Percentiles rank a stretch among this genome's conserved stretches.
phyloP scores from a whole-genome alignment of 208 protist genomes.

The Endotrypanum monterogeii region DNA sequence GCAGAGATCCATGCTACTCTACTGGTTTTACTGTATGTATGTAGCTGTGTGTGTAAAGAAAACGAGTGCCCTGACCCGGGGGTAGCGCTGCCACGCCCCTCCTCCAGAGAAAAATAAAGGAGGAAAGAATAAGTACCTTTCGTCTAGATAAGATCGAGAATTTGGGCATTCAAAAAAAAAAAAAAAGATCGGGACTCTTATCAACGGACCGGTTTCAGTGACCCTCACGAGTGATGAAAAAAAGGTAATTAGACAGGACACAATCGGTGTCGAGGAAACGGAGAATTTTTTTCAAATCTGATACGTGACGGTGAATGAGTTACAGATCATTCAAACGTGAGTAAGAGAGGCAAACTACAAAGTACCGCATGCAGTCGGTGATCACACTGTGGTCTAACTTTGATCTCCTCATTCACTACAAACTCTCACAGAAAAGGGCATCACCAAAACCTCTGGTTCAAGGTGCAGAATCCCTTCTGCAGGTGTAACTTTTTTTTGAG shows the following conservation, averaged over 20 bases:
- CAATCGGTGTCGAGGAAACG: background rate
- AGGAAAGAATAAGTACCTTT: background rate
- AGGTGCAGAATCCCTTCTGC: background rate
- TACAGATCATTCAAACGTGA: conserved; percentile 1
- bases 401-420: background rate
- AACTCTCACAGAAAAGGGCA: background rate
- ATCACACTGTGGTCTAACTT: background rate
- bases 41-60: background rate
- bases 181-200: background rate
- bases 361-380: background rate
- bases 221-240: background rate
- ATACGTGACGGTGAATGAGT: background rate
- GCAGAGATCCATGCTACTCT: background rate
- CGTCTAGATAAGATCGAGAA: background rate
- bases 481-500: background rate
- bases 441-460: background rate
- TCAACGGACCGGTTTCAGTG: background rate
- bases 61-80: background rate
- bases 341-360: background rate
- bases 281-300: background rate
- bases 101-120: background rate
- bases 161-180: background rate
- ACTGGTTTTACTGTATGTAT: background rate
- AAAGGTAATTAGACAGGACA: background rate
- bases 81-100: background rate